These are phyloP conservation scores for Melanogaster broomeanus DNA, from an alignment of 768 basidiomycete species.

Conservation along the genomic window DNA sequence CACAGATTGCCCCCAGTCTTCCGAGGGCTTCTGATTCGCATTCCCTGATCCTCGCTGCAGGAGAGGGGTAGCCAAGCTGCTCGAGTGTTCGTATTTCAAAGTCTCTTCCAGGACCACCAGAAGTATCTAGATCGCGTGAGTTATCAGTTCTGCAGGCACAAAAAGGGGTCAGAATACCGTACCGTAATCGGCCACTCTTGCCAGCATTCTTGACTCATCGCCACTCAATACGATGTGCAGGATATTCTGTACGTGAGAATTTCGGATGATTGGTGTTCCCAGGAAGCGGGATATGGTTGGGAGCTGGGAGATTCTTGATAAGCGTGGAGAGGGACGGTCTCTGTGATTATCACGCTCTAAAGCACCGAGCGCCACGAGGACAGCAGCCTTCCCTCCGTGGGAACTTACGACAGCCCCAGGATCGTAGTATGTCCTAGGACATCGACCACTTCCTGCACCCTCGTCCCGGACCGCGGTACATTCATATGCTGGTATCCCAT, in stretches of 20 bases:
- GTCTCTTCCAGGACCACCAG: conserved; percentile 16
- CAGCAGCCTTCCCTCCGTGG: conserved; percentile 2
- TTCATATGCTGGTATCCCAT: conserved; percentile 14
- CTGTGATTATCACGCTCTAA: neutral
- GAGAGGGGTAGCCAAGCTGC: conserved; percentile 17
- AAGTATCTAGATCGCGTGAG: conserved; percentile 17
- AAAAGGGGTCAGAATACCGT: conserved; percentile 14
- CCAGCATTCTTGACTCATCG: too few relatives aligned
- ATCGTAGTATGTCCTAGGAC: conserved; percentile 3
- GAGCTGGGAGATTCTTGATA: conserved; percentile 9
- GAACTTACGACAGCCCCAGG: conserved; percentile 1
- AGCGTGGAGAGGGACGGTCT: conserved; percentile 3
- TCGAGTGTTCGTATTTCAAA: conserved; percentile 26
- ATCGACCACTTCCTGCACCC: conserved; percentile 1
- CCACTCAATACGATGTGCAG: conserved; percentile 17
- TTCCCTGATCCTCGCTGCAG: conserved; percentile 32
- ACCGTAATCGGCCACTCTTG: conserved; percentile 16
- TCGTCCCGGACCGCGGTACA: conserved; percentile 2
- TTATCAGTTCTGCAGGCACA: conserved; percentile 4
- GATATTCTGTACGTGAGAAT: conserved; percentile 19
- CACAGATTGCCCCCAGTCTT: conserved; percentile 20
- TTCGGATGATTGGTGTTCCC: conserved; percentile 5
- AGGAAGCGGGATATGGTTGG: conserved; percentile 2
- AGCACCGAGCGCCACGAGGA: conserved; percentile 10
- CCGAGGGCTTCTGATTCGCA: conserved; percentile 25